Base-by-base conservation (phyloP, 495 filamentous ascomycete species). In the Tuber microsphaerosporum region DNA sequence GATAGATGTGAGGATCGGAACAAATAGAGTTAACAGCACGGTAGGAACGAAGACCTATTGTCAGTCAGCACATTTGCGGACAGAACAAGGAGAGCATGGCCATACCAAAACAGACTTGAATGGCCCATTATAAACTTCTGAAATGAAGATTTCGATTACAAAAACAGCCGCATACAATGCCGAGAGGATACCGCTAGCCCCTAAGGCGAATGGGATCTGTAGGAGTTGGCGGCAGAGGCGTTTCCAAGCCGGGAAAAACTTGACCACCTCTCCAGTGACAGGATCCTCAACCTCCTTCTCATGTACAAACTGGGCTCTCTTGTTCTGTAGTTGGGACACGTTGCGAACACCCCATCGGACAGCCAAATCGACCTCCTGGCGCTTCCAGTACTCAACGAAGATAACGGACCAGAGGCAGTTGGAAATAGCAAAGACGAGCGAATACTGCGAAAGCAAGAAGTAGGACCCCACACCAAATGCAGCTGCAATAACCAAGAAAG, bases 371-470 rank as follows among this genome's bases (percentile, higher is more conserved):
- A 91, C 86, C 84, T 99, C 94, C 84, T 97, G 92, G 75, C 92
- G 91, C 85, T 95, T 97, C 95, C 95, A 99, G 83, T 93, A 97
- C 84, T 99, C 95, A 56, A 97, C 91, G 81, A 99, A 98, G 34
- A 94, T 85, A 2, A 97, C 89, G 73, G 91, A 91, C 94, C 94
- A 97, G 7, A 98, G 85, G 44, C 89, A 89, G 82, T 92, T 97
- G 61, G 92, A 88, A 17, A 94, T 81, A 3, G 92, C 92, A 79
- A 97, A 99, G 56, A 94, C 84, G 76, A 89, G 88, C 6, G 94
- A 97, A 84, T 91, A 99, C 65, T 90, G 87, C 2, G 94, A 93
- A 3, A 99, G 87, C 20, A 97, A 79, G 43, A 95, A 82, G 92
- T 93, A 97, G 44, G 92, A 89, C 3, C 88, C 89, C 75, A 91